Conservation (phyloP, 1,284 basidiomycete species). For the Malassezia sp. region DNA sequence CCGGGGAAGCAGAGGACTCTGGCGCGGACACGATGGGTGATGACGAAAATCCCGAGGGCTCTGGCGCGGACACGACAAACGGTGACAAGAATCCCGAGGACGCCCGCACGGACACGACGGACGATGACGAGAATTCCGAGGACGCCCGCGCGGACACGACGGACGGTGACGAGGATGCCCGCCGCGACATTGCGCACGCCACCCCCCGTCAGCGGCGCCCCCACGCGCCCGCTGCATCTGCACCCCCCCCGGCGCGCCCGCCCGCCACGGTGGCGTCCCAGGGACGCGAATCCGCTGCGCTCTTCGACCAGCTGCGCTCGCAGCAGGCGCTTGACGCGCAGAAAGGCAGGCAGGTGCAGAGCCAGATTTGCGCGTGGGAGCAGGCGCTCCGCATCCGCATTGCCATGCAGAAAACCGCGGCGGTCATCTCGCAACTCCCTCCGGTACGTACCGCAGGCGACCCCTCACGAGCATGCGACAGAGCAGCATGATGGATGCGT, state of each 20-base stretch:
- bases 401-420: constrained; percentile 23
- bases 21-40: constrained; percentile 6
- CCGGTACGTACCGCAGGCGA: too few relatives aligned
- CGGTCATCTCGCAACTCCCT: constrained; percentile 6
- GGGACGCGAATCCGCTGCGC: constrained; percentile 18
- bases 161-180: background rate
- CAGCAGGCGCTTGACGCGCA: constrained; percentile 28
- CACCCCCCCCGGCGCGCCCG: too few relatives aligned
- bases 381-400: constrained; percentile 32
- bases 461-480: too few relatives aligned
- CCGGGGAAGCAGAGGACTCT: background rate
- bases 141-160: constrained; percentile 11
- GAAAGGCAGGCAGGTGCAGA: constrained; percentile 31
- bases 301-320: constrained; percentile 25
- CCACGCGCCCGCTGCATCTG: too few relatives aligned
- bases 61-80: constrained; percentile 5
- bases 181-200: background rate
- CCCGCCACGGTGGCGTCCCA: constrained; percentile 21
- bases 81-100: constrained; percentile 17
- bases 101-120: constrained; percentile 5
- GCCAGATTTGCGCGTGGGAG: constrained; percentile 34
- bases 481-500: background rate
- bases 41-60: constrained; percentile 11
- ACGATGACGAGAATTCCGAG: constrained; percentile 10
- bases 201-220: too few relatives aligned